Conservation (phyloP, 2,329 filamentous ascomycete genomes). For the Fusarium sp. region DNA sequence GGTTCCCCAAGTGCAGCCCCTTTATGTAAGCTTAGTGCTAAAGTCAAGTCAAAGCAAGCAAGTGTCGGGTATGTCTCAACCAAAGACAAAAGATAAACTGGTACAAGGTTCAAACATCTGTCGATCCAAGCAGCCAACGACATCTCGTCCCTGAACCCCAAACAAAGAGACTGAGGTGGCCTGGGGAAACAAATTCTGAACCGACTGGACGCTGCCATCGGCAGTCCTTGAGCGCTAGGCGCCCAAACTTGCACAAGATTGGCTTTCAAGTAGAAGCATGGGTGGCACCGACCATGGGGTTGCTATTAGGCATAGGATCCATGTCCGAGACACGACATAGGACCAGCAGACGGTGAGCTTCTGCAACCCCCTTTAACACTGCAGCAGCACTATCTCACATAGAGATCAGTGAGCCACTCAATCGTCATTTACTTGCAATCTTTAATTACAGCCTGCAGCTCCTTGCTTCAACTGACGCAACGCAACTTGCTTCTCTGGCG, state of each 20-base stretch:
- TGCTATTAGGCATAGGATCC: slow-evolving; percentile 36
- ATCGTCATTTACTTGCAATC: slow-evolving; percentile 22
- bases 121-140: background rate
- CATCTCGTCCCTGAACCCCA: background rate
- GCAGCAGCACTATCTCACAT: slow-evolving; percentile 35
- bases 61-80: background rate
- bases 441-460: slow-evolving; percentile 41
- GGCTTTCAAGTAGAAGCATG: slow-evolving; percentile 30
- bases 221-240: slow-evolving; percentile 38
- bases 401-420: slow-evolving; percentile 21
- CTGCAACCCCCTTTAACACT: slow-evolving; percentile 44
- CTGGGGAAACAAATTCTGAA: background rate
- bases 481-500: slow-evolving; percentile 12
- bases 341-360: slow-evolving; percentile 31
- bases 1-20: slow-evolving; percentile 3
- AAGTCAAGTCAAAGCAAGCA: background rate
- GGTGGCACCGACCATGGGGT: slow-evolving; percentile 43
- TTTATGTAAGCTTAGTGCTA: slow-evolving; percentile 5
- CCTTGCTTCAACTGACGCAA: background rate
- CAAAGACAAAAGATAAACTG: background rate
- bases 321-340: slow-evolving; percentile 31
- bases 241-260: slow-evolving; percentile 19
- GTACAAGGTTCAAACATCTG: background rate
- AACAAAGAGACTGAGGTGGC: background rate
- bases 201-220: slow-evolving; percentile 20